Base-by-base conservation (phyloP, 2,329 filamentous ascomycete genomes). In the Aureobasidium musti region DNA sequence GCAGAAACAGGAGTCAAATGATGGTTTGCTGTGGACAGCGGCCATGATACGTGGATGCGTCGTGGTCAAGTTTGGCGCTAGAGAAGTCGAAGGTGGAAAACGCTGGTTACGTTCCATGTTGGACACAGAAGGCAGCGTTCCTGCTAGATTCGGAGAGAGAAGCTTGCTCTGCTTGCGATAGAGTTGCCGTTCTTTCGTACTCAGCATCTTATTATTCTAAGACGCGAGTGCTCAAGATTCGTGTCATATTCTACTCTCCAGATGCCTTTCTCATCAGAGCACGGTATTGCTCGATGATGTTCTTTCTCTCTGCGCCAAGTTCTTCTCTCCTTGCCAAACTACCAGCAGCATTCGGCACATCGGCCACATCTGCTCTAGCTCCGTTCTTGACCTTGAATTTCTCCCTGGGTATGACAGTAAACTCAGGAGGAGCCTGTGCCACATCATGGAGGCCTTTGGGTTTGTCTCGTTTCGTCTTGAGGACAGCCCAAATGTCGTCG, bases 11-110 rank as follows among this genome's bases (percentile, higher is more conserved):
- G 90, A 95, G 76, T 83, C 79, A 68, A 74, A 78, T 11, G 80
- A 84, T 57, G 85, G 85, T 19, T 77, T 96, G 3, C 81, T 94
- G 3, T 97, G 92, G 91, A 93, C 92, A 30, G 91, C 90, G 14
- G 91, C 92, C 17, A 85, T 84, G 30, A 87, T 96, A 39, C 84
- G 92, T 63, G 89, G 91, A 4, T 97, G 94, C 73, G 89, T 95
- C 3, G 84, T 97, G 30, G 89, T 98, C 71, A 98, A 98, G 77
- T 96, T 98, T 76, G 92, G 91, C 1, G 91, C 93, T 1, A 84
- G 83, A 65, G 89, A 89, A 52, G 89, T 97, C 28, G 92, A 98
- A 76, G 89, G 89, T 30, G 92, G 89, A 4, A 86, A 91, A 70
- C 80, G 85, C 54, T 98, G 93, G 92, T 82, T 98, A 67, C 87